Evolutionary conservation across 108 stramenopile species (phyloP).

Genomic region (Nitzschia inconspicua): DNA sequence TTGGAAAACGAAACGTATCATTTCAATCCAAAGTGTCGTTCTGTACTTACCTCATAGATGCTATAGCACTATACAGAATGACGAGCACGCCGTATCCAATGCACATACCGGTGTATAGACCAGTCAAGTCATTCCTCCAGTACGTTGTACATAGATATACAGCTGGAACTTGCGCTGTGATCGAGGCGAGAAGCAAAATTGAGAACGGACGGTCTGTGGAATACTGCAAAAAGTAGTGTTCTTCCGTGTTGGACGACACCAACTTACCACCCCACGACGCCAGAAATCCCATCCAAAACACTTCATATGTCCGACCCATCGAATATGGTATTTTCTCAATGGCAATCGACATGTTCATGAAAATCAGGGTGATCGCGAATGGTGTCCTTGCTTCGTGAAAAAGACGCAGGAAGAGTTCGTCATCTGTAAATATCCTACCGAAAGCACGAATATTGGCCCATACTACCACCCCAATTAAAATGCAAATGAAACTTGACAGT

Average conservation of each 20-base stretch:
- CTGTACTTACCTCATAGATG: conserved; percentile 9
- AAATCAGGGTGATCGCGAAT: conserved; percentile 48
- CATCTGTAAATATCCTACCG: conserved; percentile 62
- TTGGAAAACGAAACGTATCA: not conserved
- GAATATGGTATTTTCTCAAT: conserved; percentile 69
- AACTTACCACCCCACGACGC: conserved; percentile 59
- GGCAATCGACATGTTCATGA: conserved; percentile 74
- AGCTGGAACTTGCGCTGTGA: conserved; percentile 65
- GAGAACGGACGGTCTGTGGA: conserved; percentile 57
- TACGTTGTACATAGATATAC: conserved; percentile 50
- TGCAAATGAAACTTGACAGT: conserved; percentile 27
- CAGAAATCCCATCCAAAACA: conserved; percentile 56
- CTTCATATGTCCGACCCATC: conserved; percentile 64
- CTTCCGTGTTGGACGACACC: conserved; percentile 63
- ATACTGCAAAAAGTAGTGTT: conserved; percentile 65
- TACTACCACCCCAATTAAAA: conserved; percentile 41
- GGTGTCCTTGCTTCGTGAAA: conserved; percentile 52
- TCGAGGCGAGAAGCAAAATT: conserved; percentile 52
- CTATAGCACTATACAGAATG: conserved; percentile 27
- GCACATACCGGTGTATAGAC: conserved; percentile 66
- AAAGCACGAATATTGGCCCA: conserved; percentile 41
- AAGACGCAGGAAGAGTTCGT: conserved; percentile 52
- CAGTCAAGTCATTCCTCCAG: conserved; percentile 66
- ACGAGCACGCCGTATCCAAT: conserved; percentile 33
- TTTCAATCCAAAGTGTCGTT: not conserved